Percentiles rank a stretch among this genome's conserved stretches.
These are phyloP conservation scores for Neurospora sp. DNA, from an alignment of 495 filamentous ascomycete genomes.

Conservation along the genomic window DNA sequence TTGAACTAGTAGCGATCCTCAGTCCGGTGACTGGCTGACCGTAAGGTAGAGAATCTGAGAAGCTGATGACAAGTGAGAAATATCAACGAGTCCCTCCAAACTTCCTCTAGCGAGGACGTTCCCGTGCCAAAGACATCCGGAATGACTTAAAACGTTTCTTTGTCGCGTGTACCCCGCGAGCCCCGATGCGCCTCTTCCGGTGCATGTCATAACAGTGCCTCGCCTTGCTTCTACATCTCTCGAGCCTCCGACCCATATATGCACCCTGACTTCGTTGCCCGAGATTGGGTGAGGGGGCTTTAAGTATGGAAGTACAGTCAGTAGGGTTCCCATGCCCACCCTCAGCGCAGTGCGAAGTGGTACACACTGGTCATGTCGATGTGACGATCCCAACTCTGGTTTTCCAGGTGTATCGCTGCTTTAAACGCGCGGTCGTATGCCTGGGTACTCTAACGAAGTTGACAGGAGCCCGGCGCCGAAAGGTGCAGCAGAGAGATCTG, in stretches of 20 bases:
- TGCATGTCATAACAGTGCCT: background rate
- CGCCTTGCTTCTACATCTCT: background rate
- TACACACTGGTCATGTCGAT: background rate
- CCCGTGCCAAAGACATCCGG: background rate
- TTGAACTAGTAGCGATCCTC: background rate
- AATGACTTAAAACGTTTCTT: background rate
- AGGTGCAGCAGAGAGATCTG: background rate
- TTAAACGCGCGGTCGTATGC: background rate
- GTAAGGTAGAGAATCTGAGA: background rate
- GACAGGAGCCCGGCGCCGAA: background rate
- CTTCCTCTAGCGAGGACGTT: background rate
- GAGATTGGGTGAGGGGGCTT: background rate
- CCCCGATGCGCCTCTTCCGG: background rate
- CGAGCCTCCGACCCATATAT: background rate
- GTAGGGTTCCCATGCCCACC: background rate
- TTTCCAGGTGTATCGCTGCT: background rate
- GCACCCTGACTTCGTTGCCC: too few species aligned
- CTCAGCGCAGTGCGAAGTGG: background rate
- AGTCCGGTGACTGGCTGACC: background rate
- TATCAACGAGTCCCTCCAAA: background rate
- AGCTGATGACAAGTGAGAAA: background rate
- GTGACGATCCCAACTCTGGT: background rate
- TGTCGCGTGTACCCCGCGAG: background rate
- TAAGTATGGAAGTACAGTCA: background rate
- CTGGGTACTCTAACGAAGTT: background rate